A percentile compares a stretch with the other conserved stretches of the same genome.
phyloP scores from a whole-genome alignment of 805 yeast genomes.

The Hanseniaspora thailandica region DNA sequence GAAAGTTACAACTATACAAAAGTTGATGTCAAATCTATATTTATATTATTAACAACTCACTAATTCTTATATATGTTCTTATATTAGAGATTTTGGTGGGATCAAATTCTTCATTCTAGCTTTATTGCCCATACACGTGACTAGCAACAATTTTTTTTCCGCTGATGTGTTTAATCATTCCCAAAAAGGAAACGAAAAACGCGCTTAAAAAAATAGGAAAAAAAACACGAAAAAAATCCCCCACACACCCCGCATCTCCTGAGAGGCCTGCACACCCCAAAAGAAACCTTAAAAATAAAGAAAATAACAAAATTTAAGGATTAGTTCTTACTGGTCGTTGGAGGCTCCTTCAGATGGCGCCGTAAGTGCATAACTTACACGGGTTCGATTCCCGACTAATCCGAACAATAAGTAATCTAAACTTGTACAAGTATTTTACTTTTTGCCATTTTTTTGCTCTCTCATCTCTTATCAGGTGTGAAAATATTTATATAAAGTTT shows the following conservation, averaged over 20 bases:
- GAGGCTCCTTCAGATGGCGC: slow-evolving; percentile 16
- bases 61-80: too few relatives aligned
- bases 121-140: too few relatives aligned
- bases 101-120: too few relatives aligned
- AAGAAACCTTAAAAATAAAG: background rate
- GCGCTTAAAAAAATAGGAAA: background rate
- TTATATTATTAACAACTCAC: too few relatives aligned
- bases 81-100: too few relatives aligned
- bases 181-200: background rate
- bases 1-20: too few relatives aligned
- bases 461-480: background rate
- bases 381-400: slow-evolving; percentile 17
- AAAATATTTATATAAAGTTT: too few relatives aligned
- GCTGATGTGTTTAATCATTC: background rate
- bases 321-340: slow-evolving; percentile 16
- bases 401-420: slow-evolving; percentile 1
- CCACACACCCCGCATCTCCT: background rate
- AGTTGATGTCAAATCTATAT: too few relatives aligned
- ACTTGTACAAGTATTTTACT: background rate
- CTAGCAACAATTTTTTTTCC: background rate
- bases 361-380: slow-evolving; percentile 14
- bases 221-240: background rate
- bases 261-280: background rate
- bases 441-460: background rate
- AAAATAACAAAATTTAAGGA: slow-evolving; percentile 9